Evolutionary conservation across 1,284 basidiomycete genomes (phyloP).

Genomic region (Naganishia liquefaciens): DNA sequence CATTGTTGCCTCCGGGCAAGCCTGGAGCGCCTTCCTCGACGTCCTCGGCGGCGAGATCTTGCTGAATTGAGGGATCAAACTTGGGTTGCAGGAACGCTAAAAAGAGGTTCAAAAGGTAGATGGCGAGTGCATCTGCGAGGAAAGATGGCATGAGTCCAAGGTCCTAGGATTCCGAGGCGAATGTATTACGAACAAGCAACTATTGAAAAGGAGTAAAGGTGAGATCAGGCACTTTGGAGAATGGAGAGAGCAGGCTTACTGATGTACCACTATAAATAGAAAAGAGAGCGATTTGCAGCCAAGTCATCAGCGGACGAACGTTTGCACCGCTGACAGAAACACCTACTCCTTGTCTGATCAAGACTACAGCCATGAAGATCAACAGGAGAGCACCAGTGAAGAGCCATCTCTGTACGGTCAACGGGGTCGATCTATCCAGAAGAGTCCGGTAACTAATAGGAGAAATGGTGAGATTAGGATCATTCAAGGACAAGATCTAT

Average conservation of each 20-base stretch:
- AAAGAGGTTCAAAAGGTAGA: conserved; percentile 81
- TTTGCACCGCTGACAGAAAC: background rate
- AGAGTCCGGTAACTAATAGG: conserved; percentile 66
- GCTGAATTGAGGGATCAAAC: conserved; percentile 93
- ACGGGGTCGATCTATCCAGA: conserved; percentile 88
- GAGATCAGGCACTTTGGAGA: background rate
- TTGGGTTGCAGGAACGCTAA: conserved; percentile 56
- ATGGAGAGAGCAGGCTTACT: conserved; percentile 56
- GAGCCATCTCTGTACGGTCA: conserved; percentile 86
- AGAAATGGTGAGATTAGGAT: background rate
- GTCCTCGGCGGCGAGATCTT: conserved; percentile 89
- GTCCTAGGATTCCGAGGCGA: background rate
- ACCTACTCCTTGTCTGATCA: conserved; percentile 85
- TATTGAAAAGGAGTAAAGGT: conserved; percentile 20
- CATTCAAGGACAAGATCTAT: background rate
- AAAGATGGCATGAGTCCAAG: background rate
- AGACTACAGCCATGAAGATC: conserved; percentile 82
- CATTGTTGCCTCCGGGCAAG: conserved; percentile 42
- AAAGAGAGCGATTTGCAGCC: too few relatives aligned
- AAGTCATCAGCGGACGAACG: conserved; percentile 1
- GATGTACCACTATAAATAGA: conserved; percentile 77
- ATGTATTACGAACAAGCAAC: conserved; percentile 47
- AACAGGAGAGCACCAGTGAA: conserved; percentile 69
- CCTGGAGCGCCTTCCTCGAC: conserved; percentile 84
- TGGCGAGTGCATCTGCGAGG: conserved; percentile 73